Conservation (phyloP, 2,329 filamentous ascomycete genomes). For the Venturia oleaginea region DNA sequence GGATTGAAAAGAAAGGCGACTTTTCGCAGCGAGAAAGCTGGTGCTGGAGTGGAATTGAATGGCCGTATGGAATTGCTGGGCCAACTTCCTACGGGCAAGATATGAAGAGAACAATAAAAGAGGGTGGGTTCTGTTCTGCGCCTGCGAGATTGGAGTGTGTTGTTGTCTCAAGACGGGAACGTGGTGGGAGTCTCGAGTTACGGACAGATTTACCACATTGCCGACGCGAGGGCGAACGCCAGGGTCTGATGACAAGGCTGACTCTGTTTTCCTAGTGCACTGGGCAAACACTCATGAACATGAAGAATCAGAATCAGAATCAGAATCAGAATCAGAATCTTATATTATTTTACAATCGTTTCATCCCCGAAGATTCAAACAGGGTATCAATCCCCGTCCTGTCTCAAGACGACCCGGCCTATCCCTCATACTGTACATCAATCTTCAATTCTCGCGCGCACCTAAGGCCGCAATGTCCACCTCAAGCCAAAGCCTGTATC, state of each 20-base stretch:
- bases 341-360: background rate
- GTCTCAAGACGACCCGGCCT: background rate
- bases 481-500: background rate
- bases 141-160: background rate
- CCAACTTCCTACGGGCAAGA: background rate
- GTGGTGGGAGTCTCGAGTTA: background rate
- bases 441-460: background rate
- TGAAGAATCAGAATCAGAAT: background rate
- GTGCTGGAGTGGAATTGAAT: background rate
- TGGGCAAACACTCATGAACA: background rate
- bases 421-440: background rate
- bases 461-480: background rate
- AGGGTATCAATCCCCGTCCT: constrained; percentile 3
- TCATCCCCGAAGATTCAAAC: background rate
- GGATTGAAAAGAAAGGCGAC: background rate
- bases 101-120: background rate
- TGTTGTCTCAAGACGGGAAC: background rate
- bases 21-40: background rate
- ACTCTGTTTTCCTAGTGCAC: background rate
- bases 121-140: background rate
- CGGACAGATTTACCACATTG: background rate
- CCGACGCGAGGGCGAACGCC: background rate
- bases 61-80: background rate
- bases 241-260: background rate
- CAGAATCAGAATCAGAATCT: background rate